Base-by-base conservation (phyloP, 2,329 filamentous ascomycete genomes). In the Hypoxylon sp. region DNA sequence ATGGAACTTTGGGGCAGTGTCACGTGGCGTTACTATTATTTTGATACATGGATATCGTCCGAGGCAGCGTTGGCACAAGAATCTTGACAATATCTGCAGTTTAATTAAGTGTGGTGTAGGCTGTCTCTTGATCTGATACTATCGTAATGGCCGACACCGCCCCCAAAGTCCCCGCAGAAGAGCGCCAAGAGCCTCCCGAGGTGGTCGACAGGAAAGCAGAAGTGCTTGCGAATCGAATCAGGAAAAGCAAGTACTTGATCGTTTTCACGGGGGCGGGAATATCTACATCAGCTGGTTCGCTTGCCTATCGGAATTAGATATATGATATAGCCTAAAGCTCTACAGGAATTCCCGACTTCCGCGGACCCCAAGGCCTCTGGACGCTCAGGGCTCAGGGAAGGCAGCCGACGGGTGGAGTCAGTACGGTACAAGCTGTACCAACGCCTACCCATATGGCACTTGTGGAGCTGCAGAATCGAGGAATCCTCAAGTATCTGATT, bases 401-500 rank as follows among this genome's bases (percentile, higher is more conserved):
- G 68, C 64, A 80, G 41, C 74, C 73, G 1, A 78, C 76, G 0
- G 67, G 63, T 7, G 67, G 75, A 0, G 76, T 77, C 9, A 81
- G 73, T 46, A 82, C 81, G 0, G 59, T 84, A 4, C 79, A 84
- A 52, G 82, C 83, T 4, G 75, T 85, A 17, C 82, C 83, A 0
- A 84, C 82, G 1, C 75, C 77, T 11, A 80, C 81, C 0, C 82
- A 85, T 48, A 85, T 85, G 82, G 82, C 82, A 0, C 75, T 85
- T 1, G 79, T 84, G 0, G 80, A 80, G 55, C 66, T 84, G 9
- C 82, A 84, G 61, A 79, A 80, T 10, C 74, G 70, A 0, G 80
- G 80, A 0, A 67, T 82, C 0, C 36, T 84, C 48, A 84, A 81
- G 56, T 81, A 84, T 63, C 63, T 84, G 2, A 71, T 84, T 25